Conservation (phyloP, 2,329 filamentous ascomycete genomes). For the Fragosphaeria purpurea region DNA sequence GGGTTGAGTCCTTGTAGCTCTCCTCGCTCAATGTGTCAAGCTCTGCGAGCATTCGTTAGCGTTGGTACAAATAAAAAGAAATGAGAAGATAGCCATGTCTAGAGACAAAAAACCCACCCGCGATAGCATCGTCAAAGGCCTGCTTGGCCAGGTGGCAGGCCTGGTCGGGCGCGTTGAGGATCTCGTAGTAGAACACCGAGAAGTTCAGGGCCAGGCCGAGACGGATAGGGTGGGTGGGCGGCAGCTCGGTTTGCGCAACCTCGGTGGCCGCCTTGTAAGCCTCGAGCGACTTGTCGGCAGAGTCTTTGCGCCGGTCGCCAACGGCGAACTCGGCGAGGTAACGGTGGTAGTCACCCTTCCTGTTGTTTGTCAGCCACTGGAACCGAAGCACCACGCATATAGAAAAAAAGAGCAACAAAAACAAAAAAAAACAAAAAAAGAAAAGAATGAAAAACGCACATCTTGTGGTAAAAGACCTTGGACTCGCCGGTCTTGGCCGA, state of each 20-base stretch:
- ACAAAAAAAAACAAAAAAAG: background rate
- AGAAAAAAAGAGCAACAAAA: background rate
- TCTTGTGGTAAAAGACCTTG: constrained; percentile 99
- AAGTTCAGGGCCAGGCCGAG: constrained; percentile 88
- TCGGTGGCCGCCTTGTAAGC: constrained; percentile 92
- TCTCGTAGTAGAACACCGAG: constrained; percentile 99
- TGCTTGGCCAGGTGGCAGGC: constrained; percentile 96
- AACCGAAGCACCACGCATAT: background rate
- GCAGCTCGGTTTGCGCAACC: constrained; percentile 77
- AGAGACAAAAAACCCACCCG: constrained; percentile 33
- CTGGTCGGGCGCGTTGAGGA: constrained; percentile 95
- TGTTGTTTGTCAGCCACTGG: constrained; percentile 29
- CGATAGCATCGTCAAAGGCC: constrained; percentile 92
- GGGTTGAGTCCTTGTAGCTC: constrained; percentile 98
- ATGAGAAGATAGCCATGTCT: no score
- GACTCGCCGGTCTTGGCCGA: constrained; percentile 92
- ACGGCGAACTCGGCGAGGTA: constrained; percentile 95
- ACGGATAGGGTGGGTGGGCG: constrained; percentile 84
- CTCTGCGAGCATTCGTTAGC: constrained; percentile 43
- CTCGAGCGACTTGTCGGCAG: constrained; percentile 87
- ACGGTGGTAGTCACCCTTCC: constrained; percentile 99
- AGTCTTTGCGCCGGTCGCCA: constrained; percentile 89
- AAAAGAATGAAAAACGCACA: constrained; percentile 41
- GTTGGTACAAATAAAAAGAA: background rate
- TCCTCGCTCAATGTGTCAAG: constrained; percentile 95